Conservation (phyloP, 2,329 filamentous ascomycete genomes). For the Epichloe coenophiala region DNA sequence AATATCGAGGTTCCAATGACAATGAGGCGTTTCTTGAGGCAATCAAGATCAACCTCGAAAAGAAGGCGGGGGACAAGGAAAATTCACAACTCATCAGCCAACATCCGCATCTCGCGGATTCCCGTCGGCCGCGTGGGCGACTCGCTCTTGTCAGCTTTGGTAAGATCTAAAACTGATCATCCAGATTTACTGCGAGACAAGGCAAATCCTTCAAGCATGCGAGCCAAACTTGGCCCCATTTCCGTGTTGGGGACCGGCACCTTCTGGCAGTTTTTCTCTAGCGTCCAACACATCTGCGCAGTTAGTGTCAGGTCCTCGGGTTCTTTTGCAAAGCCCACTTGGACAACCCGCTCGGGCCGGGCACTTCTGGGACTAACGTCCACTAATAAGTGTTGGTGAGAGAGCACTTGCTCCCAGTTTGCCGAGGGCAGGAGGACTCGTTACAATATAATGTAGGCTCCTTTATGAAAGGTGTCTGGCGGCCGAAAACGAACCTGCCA, state of each 20-base stretch:
- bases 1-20: not conserved
- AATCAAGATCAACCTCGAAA: not conserved
- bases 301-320: constrained; percentile 10
- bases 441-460: not conserved
- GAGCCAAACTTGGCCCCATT: not conserved
- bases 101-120: not conserved
- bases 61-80: not conserved
- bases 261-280: constrained; percentile 11
- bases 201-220: not conserved
- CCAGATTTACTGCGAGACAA: not conserved
- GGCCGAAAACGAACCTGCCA: not conserved
- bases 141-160: no score
- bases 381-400: not conserved
- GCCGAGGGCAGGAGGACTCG: not conserved
- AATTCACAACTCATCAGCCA: not conserved
- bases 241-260: not conserved
- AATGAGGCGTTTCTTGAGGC: not conserved
- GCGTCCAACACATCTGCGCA: constrained; percentile 7
- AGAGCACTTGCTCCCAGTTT: not conserved
- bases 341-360: constrained; percentile 5
- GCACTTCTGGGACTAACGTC: not conserved
- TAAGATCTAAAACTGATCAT: not conserved
- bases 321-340: constrained; percentile 14
- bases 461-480: not conserved
- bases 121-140: not conserved